Evolutionary conservation across 2,329 filamentous ascomycete species (phyloP).

Genomic region (Decorospora gaudefroyi): DNA sequence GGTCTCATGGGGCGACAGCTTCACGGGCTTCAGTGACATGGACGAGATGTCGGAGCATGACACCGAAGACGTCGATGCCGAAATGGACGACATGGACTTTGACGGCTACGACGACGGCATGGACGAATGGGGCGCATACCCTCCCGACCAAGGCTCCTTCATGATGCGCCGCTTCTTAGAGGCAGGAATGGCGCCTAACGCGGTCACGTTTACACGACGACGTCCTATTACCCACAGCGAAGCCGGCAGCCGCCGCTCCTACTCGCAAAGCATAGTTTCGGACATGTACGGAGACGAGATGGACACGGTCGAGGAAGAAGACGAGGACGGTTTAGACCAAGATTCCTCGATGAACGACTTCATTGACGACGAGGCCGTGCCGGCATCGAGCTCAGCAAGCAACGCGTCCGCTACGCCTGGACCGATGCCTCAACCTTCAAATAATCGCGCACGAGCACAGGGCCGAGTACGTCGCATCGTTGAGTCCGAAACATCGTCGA

Average conservation of each 20-base stretch:
- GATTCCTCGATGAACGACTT: constrained; percentile 52
- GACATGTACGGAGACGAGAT: constrained; percentile 50
- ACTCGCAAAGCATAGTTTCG: constrained; percentile 49
- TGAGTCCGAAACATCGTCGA: constrained; percentile 47
- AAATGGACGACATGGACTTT: constrained; percentile 47
- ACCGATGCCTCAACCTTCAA: constrained; percentile 38
- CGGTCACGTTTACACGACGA: constrained; percentile 28
- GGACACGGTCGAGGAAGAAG: constrained; percentile 51
- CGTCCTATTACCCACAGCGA: constrained; percentile 50
- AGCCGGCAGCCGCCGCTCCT: constrained; percentile 48
- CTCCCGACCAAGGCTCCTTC: constrained; percentile 37
- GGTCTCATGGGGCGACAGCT: constrained; percentile 46
- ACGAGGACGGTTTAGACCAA: constrained; percentile 47
- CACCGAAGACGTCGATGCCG: constrained; percentile 48
- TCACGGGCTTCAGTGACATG: constrained; percentile 53
- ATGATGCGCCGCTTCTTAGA: constrained; percentile 44
- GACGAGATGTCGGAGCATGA: constrained; percentile 50
- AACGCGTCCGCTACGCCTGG: constrained; percentile 38
- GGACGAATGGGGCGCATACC: constrained; percentile 40
- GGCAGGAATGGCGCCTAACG: constrained; percentile 33
- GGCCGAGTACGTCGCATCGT: constrained; percentile 44
- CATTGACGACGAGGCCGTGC: constrained; percentile 45
- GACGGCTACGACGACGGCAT: constrained; percentile 41
- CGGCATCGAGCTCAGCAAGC: constrained; percentile 29
- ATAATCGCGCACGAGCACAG: constrained; percentile 26